Conservation (phyloP, 176 grass and related monocot species). For the maize (Zea mays) region Zm-B73-REFERENCE-NAM-5.0 NC_050101.1:106801001-106801500, state of each 20-base stretch:
- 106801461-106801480: not conserved
- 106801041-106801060: not conserved
- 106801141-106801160: not conserved
- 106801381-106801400: not conserved
- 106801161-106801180: not conserved
- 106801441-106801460: not conserved
- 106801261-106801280: no score
- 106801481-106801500: not conserved
- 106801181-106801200: not conserved
- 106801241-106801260: no score
- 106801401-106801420: not conserved
- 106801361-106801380: no score
- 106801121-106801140: not conserved
- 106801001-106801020: not conserved
- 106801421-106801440: not conserved
- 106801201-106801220: not conserved
- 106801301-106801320: no score
- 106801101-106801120: not conserved
- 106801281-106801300: no score
- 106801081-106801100: not conserved
- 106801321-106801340: no score
- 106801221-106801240: no score
- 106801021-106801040: conserved; percentile 2
- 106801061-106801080: not conserved
- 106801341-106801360: no score